Evolutionary conservation across 768 basidiomycete genomes (phyloP).

Genomic region (Naganishia kalamii): DNA sequence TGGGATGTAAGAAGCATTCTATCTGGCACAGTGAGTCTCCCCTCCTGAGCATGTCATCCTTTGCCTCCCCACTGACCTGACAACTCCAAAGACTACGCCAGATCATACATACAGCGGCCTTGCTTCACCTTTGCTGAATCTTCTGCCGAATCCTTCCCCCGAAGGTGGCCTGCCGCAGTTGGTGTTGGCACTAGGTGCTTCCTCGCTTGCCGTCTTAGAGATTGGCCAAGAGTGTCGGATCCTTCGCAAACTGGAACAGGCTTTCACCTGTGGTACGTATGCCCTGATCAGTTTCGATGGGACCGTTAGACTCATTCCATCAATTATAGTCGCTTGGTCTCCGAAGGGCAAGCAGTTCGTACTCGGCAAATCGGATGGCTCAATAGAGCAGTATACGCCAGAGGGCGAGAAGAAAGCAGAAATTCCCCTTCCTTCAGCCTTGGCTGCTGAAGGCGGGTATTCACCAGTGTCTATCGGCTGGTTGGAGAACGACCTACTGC

Average conservation of each 20-base stretch:
- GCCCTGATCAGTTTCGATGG: neutral
- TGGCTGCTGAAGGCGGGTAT: conserved; percentile 19
- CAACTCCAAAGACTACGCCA: conserved; percentile 26
- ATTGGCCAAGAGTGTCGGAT: conserved; percentile 18
- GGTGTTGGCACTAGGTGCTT: conserved; percentile 15
- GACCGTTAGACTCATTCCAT: conserved; percentile 7
- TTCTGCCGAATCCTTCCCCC: conserved; percentile 40
- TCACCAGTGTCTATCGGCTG: conserved; percentile 42
- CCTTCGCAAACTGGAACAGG: neutral
- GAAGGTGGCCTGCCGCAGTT: conserved; percentile 23
- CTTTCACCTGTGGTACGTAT: conserved; percentile 36
- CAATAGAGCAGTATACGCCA: conserved; percentile 46
- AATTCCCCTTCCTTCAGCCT: conserved; percentile 35
- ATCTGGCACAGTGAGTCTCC: conserved; percentile 27
- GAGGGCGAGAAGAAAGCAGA: conserved; percentile 45
- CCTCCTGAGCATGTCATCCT: conserved; percentile 15
- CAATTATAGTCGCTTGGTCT: conserved; percentile 43
- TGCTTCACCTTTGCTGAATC: conserved; percentile 31
- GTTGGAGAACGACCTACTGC: conserved; percentile 50
- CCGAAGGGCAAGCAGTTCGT: conserved; percentile 50
- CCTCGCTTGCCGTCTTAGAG: conserved; percentile 32
- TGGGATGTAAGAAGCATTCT: conserved; percentile 31
- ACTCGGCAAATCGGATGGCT: conserved; percentile 40
- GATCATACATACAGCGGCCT: conserved; percentile 31
- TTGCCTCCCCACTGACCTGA: neutral